phyloP scores from a whole-genome alignment of 2,329 filamentous ascomycete species.

The Botryotinia calthae region DNA sequence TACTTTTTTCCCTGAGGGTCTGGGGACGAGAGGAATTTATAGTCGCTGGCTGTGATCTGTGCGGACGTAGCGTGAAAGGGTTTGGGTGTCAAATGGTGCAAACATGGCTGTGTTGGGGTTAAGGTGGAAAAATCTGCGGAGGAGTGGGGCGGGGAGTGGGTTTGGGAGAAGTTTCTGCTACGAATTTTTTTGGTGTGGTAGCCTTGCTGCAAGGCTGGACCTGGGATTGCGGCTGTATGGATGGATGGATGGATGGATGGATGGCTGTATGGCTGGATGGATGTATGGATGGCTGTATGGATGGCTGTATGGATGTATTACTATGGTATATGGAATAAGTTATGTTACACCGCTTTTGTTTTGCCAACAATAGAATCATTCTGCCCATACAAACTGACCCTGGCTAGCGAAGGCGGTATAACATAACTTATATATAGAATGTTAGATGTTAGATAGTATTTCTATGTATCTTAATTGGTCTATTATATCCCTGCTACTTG shows the following conservation, averaged over 20 bases:
- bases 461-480: not conserved
- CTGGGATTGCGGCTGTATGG: not conserved
- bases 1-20: constrained; percentile 4
- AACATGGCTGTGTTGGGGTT: not conserved
- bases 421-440: too few relatives aligned
- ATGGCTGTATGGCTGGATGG: not conserved
- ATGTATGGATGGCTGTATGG: too few relatives aligned
- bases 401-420: too few relatives aligned
- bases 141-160: not conserved
- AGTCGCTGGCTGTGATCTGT: not conserved
- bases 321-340: too few relatives aligned
- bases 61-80: accelerated
- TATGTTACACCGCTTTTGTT: too few relatives aligned
- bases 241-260: too few relatives aligned
- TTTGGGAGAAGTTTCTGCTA: not conserved
- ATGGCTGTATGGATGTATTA: too few relatives aligned
- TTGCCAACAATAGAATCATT: too few relatives aligned
- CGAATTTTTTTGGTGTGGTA: not conserved
- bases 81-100: not conserved
- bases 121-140: not conserved
- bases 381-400: too few relatives aligned
- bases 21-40: not conserved
- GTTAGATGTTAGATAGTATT: too few relatives aligned
- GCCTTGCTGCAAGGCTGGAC: not conserved
- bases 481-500: not conserved